These are phyloP conservation scores for Pythium periplocum DNA, from an alignment of 352 stramenopile species.

Conservation along the genomic window DNA sequence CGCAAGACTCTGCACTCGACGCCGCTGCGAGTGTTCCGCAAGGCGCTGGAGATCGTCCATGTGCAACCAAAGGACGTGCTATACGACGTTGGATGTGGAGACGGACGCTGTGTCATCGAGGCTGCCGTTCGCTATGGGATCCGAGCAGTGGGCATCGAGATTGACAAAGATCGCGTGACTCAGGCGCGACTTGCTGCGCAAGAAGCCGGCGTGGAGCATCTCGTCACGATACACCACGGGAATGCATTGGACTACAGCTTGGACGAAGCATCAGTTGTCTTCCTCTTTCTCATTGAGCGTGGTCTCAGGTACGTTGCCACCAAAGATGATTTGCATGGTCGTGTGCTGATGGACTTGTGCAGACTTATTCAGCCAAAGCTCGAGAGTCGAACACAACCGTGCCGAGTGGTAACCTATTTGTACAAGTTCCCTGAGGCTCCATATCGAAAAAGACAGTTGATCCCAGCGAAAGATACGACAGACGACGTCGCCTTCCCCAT, in stretches of 20 bases:
- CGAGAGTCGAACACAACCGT: conserved; percentile 26
- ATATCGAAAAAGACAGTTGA: conserved; percentile 36
- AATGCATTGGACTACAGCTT: conserved; percentile 74
- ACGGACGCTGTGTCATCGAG: conserved; percentile 64
- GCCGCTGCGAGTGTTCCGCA: conserved; percentile 50
- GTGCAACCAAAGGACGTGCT: conserved; percentile 41
- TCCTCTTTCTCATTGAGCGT: conserved; percentile 77
- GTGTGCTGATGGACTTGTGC: conserved; percentile 2
- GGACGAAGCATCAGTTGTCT: conserved; percentile 58
- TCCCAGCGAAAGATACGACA: conserved; percentile 30
- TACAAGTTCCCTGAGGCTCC: conserved; percentile 53
- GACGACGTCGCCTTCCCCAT: conserved; percentile 59
- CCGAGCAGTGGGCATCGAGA: conserved; percentile 61
- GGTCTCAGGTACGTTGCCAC: conserved; percentile 43
- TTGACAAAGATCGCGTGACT: conserved; percentile 37
- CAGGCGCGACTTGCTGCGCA: conserved; percentile 22
- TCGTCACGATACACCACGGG: conserved; percentile 60
- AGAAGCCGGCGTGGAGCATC: conserved; percentile 26
- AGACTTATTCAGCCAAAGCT: conserved; percentile 53
- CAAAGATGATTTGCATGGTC: not conserved
- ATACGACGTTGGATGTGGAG: conserved; percentile 76
- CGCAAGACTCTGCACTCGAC: conserved; percentile 80
- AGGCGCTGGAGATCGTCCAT: conserved; percentile 46
- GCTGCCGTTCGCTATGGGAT: conserved; percentile 44
- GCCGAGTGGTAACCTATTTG: conserved; percentile 72